Evolutionary conservation across 2,329 filamentous ascomycete genomes (phyloP).

Genomic region (Scytalidium lignicola): DNA sequence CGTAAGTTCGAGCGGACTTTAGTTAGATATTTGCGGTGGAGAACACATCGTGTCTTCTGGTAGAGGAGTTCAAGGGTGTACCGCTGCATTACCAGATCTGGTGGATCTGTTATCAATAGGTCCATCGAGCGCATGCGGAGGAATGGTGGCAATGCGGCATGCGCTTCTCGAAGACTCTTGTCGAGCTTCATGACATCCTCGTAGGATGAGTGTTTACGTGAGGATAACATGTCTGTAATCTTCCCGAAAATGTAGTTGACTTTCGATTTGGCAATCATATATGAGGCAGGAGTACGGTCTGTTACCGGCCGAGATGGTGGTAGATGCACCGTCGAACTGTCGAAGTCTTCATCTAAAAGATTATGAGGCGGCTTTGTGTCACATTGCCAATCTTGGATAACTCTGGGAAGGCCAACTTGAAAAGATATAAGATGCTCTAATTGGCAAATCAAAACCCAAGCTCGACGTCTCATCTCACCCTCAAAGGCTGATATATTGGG

Average conservation of each 20-base stretch:
- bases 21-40: conserved; percentile 18
- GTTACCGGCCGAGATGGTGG: conserved; percentile 48
- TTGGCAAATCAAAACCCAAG: conserved; percentile 49
- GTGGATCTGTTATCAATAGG: conserved; percentile 6
- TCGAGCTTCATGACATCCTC: conserved; percentile 46
- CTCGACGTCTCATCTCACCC: conserved; percentile 57
- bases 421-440: conserved; percentile 61
- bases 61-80: conserved; percentile 14
- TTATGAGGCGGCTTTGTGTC: conserved; percentile 59
- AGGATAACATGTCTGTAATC: conserved; percentile 47
- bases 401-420: conserved; percentile 62
- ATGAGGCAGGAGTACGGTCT: conserved; percentile 53
- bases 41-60: conserved; percentile 19
- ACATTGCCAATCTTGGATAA: conserved; percentile 58
- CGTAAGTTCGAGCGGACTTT: conserved; percentile 36
- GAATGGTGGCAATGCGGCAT: conserved; percentile 38
- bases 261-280: conserved; percentile 44
- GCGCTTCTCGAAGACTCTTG: conserved; percentile 37
- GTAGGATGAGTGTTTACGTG: conserved; percentile 42
- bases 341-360: conserved; percentile 60
- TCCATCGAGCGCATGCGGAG: conserved; percentile 24
- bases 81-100: conserved; percentile 7
- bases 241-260: conserved; percentile 45
- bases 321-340: conserved; percentile 46
- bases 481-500: conserved; percentile 46